Evolutionary conservation across 2,329 filamentous ascomycete species (phyloP), one percentile per base, ranked within the genome.

Genomic region (Sporothrix pseudoabietina): DNA sequence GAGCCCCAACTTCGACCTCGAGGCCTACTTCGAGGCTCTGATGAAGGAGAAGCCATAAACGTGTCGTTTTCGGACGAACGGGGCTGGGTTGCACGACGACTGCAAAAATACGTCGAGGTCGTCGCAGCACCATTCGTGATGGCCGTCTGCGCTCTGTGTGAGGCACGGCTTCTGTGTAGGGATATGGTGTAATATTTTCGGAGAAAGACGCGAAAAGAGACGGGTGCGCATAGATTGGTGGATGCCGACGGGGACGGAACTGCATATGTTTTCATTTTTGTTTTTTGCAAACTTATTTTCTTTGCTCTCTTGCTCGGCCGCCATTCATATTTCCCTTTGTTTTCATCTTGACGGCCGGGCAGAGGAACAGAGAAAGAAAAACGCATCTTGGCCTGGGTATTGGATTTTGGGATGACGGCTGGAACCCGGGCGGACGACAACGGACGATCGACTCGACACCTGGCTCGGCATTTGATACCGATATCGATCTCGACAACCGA

Each of bases 1-100:
- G 80, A 90, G 96, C 85, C 90, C 94, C 80, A 93, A 94, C 80
- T 98, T 98, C 85, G 94, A 99, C 82, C 87, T 98, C 78, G 95
- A 98, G 87, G 90, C 92, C 78, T 93, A 89, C 83, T 84, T 97
- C 82, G 88, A 89, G 79, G 86, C 88, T 78, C 84, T 94, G 78
- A 78, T 83, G 77, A 83, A 85, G 81, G 82, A 87, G 80, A 87
- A 83, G 80, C 81, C 85, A 78, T 88, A 84, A 82, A 47, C 57
- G 71, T 44, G 52, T 59, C 49, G 47, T 52, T 63, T 1, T 54
- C 55, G 69, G 72, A 68, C 63, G 69, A 54, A 59, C 39, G 68
- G 66, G 55, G 32, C 30, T 72, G 71, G 54, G 30, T n/a, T 22
- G 54, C 26, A 52, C 19, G 44, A 8, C 26, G 44, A 14, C 61